Evolutionary conservation across 805 yeast genomes (phyloP).

Genomic region (Cyberlindnera mycetangii): DNA sequence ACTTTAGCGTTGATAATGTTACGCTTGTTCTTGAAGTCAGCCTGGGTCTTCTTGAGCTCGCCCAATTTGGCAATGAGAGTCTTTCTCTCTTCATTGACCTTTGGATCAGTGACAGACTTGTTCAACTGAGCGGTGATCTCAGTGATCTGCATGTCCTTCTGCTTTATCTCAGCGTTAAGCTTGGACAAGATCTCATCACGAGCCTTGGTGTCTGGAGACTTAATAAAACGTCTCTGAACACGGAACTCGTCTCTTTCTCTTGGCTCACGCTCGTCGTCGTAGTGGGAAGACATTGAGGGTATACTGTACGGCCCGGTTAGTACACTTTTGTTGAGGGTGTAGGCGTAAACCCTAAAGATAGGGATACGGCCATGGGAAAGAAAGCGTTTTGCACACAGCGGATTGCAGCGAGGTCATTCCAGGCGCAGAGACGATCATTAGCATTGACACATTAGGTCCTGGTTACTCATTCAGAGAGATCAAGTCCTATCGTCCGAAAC

Average conservation of each 20-base stretch:
- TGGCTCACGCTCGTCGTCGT: conserved; percentile 12
- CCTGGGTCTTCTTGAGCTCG: conserved; percentile 43
- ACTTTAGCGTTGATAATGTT: conserved; percentile 58
- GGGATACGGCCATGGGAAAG: neutral
- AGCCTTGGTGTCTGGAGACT: conserved; percentile 69
- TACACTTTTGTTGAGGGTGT: neutral
- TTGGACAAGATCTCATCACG: conserved; percentile 56
- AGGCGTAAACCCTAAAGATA: neutral
- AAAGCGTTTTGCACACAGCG: too few species aligned
- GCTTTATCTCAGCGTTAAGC: conserved; percentile 59
- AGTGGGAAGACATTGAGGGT: conserved; percentile 12
- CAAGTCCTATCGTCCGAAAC: too few species aligned
- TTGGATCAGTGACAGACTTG: conserved; percentile 47
- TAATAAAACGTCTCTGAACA: conserved; percentile 44
- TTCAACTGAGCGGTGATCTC: conserved; percentile 55
- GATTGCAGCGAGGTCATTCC: too few species aligned
- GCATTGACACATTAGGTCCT: too few species aligned
- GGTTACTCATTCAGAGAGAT: too few species aligned
- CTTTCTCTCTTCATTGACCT: conserved; percentile 49
- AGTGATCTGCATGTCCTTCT: conserved; percentile 52
- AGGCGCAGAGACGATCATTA: too few species aligned
- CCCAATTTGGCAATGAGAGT: conserved; percentile 47
- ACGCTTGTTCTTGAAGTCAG: conserved; percentile 45
- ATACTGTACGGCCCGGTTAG: neutral
- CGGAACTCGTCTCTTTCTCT: conserved; percentile 20